phyloP scores from a whole-genome alignment of 2,329 filamentous ascomycete genomes.

The Fusarium xylarioides region DNA sequence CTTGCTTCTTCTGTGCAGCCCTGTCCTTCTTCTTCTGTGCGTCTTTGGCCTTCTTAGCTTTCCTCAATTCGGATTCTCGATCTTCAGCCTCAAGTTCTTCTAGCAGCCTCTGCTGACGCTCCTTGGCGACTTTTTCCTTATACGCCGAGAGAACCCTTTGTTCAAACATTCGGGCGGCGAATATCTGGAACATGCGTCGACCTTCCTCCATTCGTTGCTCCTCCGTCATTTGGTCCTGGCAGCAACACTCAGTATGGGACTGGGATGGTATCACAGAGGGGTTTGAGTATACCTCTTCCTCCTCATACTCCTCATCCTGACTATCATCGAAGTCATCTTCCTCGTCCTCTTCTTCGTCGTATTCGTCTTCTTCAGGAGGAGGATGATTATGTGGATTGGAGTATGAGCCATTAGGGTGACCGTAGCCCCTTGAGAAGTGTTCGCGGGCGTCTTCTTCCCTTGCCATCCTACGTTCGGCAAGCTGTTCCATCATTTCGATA shows the following conservation, averaged over 20 bases:
- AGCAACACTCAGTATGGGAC: conserved; percentile 56
- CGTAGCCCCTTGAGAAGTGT: conserved; percentile 67
- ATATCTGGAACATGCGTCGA: conserved; percentile 98
- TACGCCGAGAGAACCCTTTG: conserved; percentile 97
- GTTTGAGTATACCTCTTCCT: conserved; percentile 76
- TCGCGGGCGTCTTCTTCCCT: conserved; percentile 85
- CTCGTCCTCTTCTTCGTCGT: conserved; percentile 72
- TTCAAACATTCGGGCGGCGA: conserved; percentile 98
- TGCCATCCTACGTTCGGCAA: conserved; percentile 96
- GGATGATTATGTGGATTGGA: conserved; percentile 74
- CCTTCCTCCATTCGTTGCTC: conserved; percentile 99
- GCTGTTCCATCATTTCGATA: conserved; percentile 99
- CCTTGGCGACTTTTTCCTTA: conserved; percentile 92
- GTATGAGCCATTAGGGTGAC: conserved; percentile 69
- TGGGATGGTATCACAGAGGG: conserved; percentile 51
- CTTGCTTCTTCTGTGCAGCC: conserved; percentile 86
- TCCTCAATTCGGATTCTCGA: conserved; percentile 77
- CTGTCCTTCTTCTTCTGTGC: conserved; percentile 97
- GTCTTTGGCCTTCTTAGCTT: conserved; percentile 92
- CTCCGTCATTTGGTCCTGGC: conserved; percentile 93
- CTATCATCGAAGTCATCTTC: conserved; percentile 70
- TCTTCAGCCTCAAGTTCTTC: conserved; percentile 91
- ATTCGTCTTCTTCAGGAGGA: conserved; percentile 79
- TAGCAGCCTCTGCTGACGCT: conserved; percentile 89
- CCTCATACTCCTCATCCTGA: conserved; percentile 74